These are phyloP conservation scores for Mortierella claussenii DNA, from an alignment of 192 early-diverging fungal genomes.

Conservation along the genomic window DNA sequence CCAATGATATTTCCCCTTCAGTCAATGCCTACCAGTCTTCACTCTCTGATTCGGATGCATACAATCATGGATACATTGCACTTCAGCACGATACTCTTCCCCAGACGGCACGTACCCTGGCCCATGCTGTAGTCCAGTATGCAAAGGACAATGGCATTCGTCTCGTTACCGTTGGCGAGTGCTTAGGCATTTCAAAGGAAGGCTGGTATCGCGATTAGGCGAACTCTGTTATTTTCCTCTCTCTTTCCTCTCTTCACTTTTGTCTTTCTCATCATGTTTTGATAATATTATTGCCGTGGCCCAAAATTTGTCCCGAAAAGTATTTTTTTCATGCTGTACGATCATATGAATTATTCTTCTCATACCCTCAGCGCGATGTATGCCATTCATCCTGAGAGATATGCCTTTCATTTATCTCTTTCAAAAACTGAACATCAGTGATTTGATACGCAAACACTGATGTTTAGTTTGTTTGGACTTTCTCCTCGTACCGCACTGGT, in stretches of 20 bases:
- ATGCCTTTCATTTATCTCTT: too few relatives aligned
- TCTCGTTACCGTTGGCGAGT: conserved; percentile 37
- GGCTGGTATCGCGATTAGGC: conserved; percentile 14
- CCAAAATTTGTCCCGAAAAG: too few relatives aligned
- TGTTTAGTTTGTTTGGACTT: too few relatives aligned
- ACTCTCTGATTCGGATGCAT: not conserved
- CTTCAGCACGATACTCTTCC: conserved; percentile 15
- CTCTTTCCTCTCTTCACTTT: not conserved
- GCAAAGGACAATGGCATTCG: conserved; percentile 17
- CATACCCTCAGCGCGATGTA: too few relatives aligned
- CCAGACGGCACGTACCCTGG: conserved; percentile 7
- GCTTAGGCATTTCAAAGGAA: conserved; percentile 7
- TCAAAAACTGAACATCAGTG: too few relatives aligned
- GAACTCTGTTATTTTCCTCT: conserved; percentile 2
- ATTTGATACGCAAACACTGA: too few relatives aligned
- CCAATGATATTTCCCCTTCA: not conserved
- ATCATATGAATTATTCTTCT: too few relatives aligned
- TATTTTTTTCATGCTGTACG: too few relatives aligned
- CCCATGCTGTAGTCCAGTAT: conserved; percentile 12
- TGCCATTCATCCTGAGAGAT: too few relatives aligned
- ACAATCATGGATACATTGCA: conserved; percentile 12
- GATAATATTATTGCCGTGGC: not conserved
- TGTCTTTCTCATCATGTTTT: not conserved
- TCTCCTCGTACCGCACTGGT: too few relatives aligned
- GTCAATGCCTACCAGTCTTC: not conserved